Percentiles rank a stretch among this genome's conserved stretches.
Conservation (phyloP, 495 filamentous ascomycete genomes). For the Penicillium parvum region DNA sequence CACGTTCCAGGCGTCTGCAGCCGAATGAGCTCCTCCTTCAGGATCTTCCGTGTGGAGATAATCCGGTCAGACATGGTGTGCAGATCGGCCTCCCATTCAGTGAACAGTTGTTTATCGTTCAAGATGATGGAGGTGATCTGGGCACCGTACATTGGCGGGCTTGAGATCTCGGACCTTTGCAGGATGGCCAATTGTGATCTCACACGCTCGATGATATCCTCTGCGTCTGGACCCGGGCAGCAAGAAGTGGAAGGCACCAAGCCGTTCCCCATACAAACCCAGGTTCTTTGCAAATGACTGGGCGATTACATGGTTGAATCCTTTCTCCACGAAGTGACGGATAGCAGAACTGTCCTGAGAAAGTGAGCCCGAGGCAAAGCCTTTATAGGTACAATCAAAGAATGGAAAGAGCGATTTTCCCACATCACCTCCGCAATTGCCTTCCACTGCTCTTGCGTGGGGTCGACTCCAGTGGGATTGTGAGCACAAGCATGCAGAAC, state of each 20-base stretch:
- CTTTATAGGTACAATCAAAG: slow-evolving; percentile 45
- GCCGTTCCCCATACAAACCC: slow-evolving; percentile 39
- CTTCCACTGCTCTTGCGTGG: slow-evolving; percentile 32
- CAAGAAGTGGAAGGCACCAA: slow-evolving; percentile 28
- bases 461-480: slow-evolving; percentile 43
- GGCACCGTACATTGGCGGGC: slow-evolving; percentile 29
- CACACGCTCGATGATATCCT: too few species aligned
- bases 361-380: slow-evolving; percentile 38
- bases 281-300: slow-evolving; percentile 46
- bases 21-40: slow-evolving; percentile 17
- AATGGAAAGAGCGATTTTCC: slow-evolving; percentile 31
- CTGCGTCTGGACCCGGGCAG: too few species aligned
- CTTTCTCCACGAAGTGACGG: slow-evolving; percentile 37
- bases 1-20: slow-evolving; percentile 23
- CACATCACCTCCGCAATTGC: slow-evolving; percentile 20
- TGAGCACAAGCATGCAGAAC: slow-evolving; percentile 44
- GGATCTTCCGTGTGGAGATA: slow-evolving; percentile 14
- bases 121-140: slow-evolving; percentile 31
- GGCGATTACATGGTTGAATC: too few species aligned
- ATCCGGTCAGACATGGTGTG: slow-evolving; percentile 32
- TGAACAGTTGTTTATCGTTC: slow-evolving; percentile 9
- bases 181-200: slow-evolving; percentile 13
- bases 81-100: slow-evolving; percentile 35
- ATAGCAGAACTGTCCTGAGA: slow-evolving; percentile 40
- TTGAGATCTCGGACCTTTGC: slow-evolving; percentile 26